A percentile compares a stretch with the other conserved stretches of the same genome.
Conservation (phyloP, 2,329 filamentous ascomycete species). For the Magnaporthiopsis rhizophila region DNA sequence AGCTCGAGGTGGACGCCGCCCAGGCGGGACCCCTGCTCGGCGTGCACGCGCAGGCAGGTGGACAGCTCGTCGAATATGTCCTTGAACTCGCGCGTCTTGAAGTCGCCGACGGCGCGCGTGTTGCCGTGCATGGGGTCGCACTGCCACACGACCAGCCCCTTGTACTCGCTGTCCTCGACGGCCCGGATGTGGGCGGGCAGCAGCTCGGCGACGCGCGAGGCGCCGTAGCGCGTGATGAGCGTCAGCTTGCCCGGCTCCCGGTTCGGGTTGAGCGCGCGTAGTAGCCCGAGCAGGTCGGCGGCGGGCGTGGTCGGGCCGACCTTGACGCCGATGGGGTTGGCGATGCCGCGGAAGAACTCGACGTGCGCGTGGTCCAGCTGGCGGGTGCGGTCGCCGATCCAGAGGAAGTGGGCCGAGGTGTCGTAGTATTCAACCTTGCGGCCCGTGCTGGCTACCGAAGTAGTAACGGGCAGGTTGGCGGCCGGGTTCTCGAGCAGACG, state of each 20-base stretch:
- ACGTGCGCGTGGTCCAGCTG: conserved; percentile 91
- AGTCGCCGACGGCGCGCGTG: conserved; percentile 57
- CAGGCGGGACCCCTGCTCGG: conserved; percentile 73
- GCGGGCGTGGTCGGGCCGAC: conserved; percentile 79
- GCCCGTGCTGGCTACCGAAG: conserved; percentile 14
- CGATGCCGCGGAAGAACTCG: conserved; percentile 93
- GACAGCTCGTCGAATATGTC: conserved; percentile 85
- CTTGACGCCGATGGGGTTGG: conserved; percentile 95
- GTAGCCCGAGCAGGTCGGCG: conserved; percentile 66
- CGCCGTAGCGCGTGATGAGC: conserved; percentile 91
- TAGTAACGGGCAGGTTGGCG: too few species aligned
- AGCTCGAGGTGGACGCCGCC: conserved; percentile 93
- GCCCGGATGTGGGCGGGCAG: conserved; percentile 82
- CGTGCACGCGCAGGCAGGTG: conserved; percentile 77
- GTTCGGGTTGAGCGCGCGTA: conserved; percentile 77
- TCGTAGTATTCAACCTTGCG: conserved; percentile 68
- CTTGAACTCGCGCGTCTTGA: conserved; percentile 89
- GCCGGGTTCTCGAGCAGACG: conserved; percentile 52
- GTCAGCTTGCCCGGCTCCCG: conserved; percentile 88
- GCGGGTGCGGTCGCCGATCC: conserved; percentile 94
- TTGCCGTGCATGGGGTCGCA: conserved; percentile 98
- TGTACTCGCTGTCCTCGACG: conserved; percentile 70
- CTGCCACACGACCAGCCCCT: conserved; percentile 79
- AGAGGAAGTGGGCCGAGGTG: conserved; percentile 93
- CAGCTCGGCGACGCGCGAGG: conserved; percentile 63